Conservation (phyloP, 768 basidiomycete species). For the Leccinum pellstonianum region DNA sequence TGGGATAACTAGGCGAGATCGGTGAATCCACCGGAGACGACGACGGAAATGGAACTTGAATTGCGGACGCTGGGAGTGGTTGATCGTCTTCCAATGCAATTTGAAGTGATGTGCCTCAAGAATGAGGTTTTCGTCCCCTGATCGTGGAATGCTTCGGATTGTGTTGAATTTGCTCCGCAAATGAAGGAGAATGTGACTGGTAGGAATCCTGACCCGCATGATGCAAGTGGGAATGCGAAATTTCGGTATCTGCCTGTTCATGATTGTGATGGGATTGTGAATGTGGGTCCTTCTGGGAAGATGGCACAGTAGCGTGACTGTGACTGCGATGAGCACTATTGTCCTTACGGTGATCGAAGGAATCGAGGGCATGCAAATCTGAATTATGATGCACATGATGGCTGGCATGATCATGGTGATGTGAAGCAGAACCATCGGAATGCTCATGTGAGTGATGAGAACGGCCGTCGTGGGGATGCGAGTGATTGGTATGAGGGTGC, state of each 20-base stretch:
- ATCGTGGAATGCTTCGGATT: conserved; percentile 16
- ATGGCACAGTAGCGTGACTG: conserved; percentile 12
- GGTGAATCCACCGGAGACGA: conserved; percentile 44
- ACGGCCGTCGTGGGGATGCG: conserved; percentile 34
- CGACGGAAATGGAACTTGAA: conserved; percentile 27
- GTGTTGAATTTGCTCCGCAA: conserved; percentile 9
- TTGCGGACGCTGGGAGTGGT: conserved; percentile 18
- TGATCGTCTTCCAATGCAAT: conserved; percentile 29
- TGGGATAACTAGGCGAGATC: conserved; percentile 62
- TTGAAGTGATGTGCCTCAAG: conserved; percentile 41
- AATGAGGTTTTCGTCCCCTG: conserved; percentile 37
- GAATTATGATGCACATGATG: conserved; percentile 21
- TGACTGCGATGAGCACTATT: conserved; percentile 17
- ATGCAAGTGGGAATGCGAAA: conserved; percentile 24
- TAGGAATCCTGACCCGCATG: conserved; percentile 31
- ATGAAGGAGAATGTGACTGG: conserved; percentile 16
- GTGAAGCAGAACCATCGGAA: conserved; percentile 7
- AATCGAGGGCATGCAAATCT: conserved; percentile 15
- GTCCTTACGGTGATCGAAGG: conserved; percentile 9
- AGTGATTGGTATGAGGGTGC: conserved; percentile 38
- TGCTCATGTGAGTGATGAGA: conserved; percentile 19
- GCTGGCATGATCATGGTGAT: conserved; percentile 20
- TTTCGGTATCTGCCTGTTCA: conserved; percentile 26
- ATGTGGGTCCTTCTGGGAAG: conserved; percentile 24
- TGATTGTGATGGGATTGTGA: conserved; percentile 25